Base-by-base conservation (phyloP, 1,284 basidiomycete genomes). In the Uromyces viciae-fabae region DNA sequence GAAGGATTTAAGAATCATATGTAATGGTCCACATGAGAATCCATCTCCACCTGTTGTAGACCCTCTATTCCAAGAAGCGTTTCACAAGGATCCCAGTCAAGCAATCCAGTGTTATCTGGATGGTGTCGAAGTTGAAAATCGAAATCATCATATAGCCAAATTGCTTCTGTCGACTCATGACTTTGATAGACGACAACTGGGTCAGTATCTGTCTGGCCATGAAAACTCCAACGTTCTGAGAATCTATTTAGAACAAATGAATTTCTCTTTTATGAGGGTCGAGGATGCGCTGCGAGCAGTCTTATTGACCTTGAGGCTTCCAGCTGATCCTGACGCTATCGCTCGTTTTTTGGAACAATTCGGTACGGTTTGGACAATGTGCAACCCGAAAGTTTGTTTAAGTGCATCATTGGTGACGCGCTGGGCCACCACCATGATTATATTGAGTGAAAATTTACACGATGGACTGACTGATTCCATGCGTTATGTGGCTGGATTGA, bases 221-320 rank as follows among this genome's bases (percentile, higher is more conserved):
- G 88, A 90, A 43, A 92, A 92, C 78, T 91, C 91, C 83, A 87
- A 89, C 38, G 90, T 94, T 36, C 87, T 98, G 76, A 91, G 91
- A 83, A 90, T 92, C 9, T 99, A 92, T 86, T 88, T 98, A 75
- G 93, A 94, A 84, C 90, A 90, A 81, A 97, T 98, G 87, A 91
- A 92, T 22, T 93, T 97, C 84, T 87, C 89, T 0, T 92, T 92
- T 1, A 88, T 97, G 60, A 89, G 93, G 82, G 90, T 98, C 82
- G 95, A 98, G 87, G 91, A 92, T 81, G 94, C 95, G 3, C 88
- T 99, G 78, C 90, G 97, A 54, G 90, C 92, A 71, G 94, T 98
- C 87, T 87, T 98, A 79, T 90, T 94, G 84, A 91, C 94, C 31
- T 86, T 98, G 75, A 89, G 92, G 84, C 86, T 94, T 49, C 91